Conservation (phyloP, 257 asterid species). For the Jacaranda copaia region DNA sequence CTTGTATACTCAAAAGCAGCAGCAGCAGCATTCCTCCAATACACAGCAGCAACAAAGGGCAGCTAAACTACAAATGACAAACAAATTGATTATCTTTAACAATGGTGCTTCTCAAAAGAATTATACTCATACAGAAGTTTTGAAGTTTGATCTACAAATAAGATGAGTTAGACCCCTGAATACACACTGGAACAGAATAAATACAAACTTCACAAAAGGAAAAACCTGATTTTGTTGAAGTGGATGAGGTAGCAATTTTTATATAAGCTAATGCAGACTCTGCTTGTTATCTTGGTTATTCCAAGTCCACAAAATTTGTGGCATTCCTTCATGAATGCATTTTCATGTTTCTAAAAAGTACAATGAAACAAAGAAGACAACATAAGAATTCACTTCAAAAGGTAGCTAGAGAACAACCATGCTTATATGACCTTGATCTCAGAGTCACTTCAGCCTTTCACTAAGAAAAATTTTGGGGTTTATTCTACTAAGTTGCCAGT, state of each 20-base stretch:
- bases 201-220: neutral
- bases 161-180: neutral
- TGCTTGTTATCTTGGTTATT: neutral
- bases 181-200: neutral
- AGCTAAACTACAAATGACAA: slow-evolving; percentile 50
- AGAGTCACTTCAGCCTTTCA: too few relatives aligned
- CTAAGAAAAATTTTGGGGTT: too few relatives aligned
- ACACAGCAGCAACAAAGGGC: slow-evolving; percentile 70
- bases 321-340: slow-evolving; percentile 10
- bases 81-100: neutral
- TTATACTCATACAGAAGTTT: neutral
- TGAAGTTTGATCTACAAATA: neutral
- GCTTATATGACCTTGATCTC: neutral
- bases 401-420: neutral
- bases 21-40: slow-evolving; percentile 63
- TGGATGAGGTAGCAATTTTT: neutral
- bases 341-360: neutral
- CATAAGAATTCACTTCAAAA: neutral
- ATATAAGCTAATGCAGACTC: neutral
- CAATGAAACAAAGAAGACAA: neutral
- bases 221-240: neutral
- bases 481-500: too few relatives aligned
- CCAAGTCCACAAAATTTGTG: neutral
- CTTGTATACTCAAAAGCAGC: slow-evolving; percentile 56
- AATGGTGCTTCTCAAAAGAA: neutral